Evolutionary conservation across 2,329 filamentous ascomycete genomes (phyloP).

Genomic region (Pleomassaria siparia): DNA sequence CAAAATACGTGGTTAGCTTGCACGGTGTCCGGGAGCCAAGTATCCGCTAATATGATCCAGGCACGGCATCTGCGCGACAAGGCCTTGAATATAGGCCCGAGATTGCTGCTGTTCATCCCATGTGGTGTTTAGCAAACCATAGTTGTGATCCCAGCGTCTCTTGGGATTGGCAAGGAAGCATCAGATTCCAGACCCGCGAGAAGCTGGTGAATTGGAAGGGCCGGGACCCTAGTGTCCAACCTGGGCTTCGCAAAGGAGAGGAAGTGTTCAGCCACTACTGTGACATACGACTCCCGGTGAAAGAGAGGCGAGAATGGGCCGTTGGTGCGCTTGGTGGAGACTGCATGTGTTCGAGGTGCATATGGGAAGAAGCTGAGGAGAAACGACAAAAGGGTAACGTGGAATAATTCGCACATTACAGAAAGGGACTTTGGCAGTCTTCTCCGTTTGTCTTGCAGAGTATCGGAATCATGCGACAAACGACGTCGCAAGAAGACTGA

Average conservation of each 20-base stretch:
- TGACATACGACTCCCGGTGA: conserved; percentile 76
- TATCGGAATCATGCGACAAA: not conserved
- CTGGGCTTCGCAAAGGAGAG: conserved; percentile 73
- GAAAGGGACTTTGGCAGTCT: not conserved
- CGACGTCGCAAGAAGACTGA: not conserved
- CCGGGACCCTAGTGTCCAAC: conserved; percentile 34
- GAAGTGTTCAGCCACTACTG: conserved; percentile 96
- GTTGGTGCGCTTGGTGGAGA: conserved; percentile 81
- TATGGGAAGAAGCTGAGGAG: conserved; percentile 59
- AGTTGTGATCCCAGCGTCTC: conserved; percentile 92
- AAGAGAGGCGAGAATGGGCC: conserved; percentile 85
- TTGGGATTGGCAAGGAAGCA: conserved; percentile 88
- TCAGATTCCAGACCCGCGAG: conserved; percentile 68
- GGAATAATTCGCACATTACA: not conserved
- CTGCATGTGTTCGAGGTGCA: conserved; percentile 84
- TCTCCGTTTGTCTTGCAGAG: not conserved
- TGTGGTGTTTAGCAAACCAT: conserved; percentile 97
- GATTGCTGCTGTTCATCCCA: conserved; percentile 87
- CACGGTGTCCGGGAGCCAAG: not conserved
- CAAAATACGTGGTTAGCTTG: conserved; percentile 73
- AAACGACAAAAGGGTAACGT: not conserved
- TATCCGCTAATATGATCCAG: conserved; percentile 9
- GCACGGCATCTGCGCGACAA: conserved; percentile 78
- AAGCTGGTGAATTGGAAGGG: conserved; percentile 56
- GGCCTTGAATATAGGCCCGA: conserved; percentile 77